Conservation (phyloP, 108 stramenopile genomes). For the Schizochytrium sp. region DNA sequence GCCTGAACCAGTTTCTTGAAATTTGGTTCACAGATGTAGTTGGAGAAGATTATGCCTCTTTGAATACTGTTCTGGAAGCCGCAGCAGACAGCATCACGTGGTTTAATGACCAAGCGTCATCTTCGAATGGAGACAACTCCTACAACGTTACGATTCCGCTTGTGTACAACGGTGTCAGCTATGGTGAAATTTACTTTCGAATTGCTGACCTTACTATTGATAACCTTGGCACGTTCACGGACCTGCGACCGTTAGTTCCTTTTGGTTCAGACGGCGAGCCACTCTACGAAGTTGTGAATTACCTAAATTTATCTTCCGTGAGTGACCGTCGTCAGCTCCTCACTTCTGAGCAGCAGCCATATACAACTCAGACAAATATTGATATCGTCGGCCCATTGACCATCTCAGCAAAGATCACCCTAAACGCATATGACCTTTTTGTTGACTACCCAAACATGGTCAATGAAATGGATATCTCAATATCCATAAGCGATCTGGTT, state of each 20-base stretch:
- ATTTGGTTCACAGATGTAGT: not conserved
- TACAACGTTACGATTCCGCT: slow-evolving; percentile 16
- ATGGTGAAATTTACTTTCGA: not conserved
- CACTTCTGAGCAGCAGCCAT: not conserved
- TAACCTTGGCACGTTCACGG: not conserved
- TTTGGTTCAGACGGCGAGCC: not conserved
- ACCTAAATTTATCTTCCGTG: not conserved
- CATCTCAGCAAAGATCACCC: not conserved
- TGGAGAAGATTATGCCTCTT: not conserved
- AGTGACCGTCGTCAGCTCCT: not conserved
- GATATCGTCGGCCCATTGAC: not conserved
- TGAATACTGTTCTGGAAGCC: not conserved
- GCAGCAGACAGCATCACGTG: not conserved
- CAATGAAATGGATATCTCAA: not conserved
- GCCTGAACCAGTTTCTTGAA: not conserved
- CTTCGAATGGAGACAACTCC: not conserved
- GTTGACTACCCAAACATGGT: slow-evolving; percentile 5
- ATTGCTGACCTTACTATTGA: not conserved
- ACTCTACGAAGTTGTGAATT: not conserved
- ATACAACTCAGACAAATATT: slow-evolving; percentile 41
- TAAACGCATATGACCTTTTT: slow-evolving; percentile 36
- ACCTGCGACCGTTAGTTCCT: slow-evolving; percentile 3
- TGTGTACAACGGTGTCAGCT: slow-evolving; percentile 17
- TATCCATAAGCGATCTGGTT: slow-evolving; percentile 1
- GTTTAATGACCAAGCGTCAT: not conserved